Base-by-base conservation (phyloP, 129 eudicot species). In the Flaveria brownii region DNA sequence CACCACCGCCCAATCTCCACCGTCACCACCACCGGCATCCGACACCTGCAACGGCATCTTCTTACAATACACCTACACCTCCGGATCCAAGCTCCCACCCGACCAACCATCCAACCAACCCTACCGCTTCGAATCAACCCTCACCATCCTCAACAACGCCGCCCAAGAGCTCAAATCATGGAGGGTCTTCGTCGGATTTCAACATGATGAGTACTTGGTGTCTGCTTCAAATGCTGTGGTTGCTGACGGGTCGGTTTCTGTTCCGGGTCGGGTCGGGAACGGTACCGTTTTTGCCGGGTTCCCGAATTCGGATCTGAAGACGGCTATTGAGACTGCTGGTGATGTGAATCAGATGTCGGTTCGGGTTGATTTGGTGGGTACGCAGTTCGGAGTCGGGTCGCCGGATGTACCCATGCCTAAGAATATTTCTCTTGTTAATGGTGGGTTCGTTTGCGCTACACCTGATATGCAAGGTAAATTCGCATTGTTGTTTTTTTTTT, bases 261-360 rank as follows among this genome's bases (percentile, higher is more conserved):
- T 95, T 4, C 99, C 99, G 43, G 96, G 83, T 20, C 63, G n/a
- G 56, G 99, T 95, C 1, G 99, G 96, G 6, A 89, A 91, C 55
- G 97, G 97, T 9, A 80, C 94, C 8, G 83, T 87, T 36, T 89
- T 95, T 78, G 92, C 94, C 5, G 99, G 99, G 65, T 95, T 67
- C 20, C 99, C 99, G 14, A 71, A 43, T 41, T 54, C 93, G 47
- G 97, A 95, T 86, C 87, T 95, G 28, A 83, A 78, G 43, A 91
- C 97, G 4, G 99, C 85, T 15, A 78, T 91, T 68, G 90, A 89
- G 51, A 95, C 99, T 25, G 99, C 99, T 2, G 99, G 99, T 0
- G 99, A 95, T 80, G 11, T 81, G 75, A 77, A 78, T 15, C 96
- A 89, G 83, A 95, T 89, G 97, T 79, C 89, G 14, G 92, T 68